Evolutionary conservation across 192 early-diverging fungal genomes (phyloP), one percentile per base, ranked within the genome.

Genomic region (Mortierella hygrophila): DNA sequence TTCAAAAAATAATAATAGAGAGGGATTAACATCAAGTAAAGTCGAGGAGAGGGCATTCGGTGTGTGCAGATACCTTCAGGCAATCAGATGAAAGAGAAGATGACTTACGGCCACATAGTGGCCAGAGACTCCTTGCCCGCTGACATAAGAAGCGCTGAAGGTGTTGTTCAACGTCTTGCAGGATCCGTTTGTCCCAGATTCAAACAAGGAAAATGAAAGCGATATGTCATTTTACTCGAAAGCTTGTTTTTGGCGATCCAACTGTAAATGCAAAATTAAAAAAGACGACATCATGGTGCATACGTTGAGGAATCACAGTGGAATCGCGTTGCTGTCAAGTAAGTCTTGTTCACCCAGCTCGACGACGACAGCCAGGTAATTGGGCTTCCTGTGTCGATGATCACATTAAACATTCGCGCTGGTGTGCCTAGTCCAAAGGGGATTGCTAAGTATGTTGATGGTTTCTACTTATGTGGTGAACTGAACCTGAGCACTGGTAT

Each of bases 331-430:
- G 60, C 60, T 32, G 60, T 32, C 60, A 65, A 4, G 29, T 29
- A 65, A 32, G 60, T 11, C n/a, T 65, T 26, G 29, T 6, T 29
- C 60, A 32, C 60, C 15, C 60, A 65, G 11, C 29, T 65, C 26
- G 60, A 65, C 60, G 60, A 65, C 13, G 60, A 65, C 5, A 92
- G 42, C 94, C 95, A 96, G 71, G 94, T 88, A 81, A 94, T 91
- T 18, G 92, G 87, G 21, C 93, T 94, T 8, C 95, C 95, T 0
- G 95, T 96, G 77, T 96, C 95, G 42, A 96, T 94, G 21, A 89
- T 91, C 70, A 95, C 86, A 18, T 92, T 91, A 57, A 95, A 95
- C 23, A 74, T 82, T 70, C 94, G 94, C 18, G 91, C 88, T 6
- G 95, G 95, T 6, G 93, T 93, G 68, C 95, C 95, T 9, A 96